phyloP scores from a whole-genome alignment of 2,329 filamentous ascomycete genomes.

The Nigrospora oryzae region DNA sequence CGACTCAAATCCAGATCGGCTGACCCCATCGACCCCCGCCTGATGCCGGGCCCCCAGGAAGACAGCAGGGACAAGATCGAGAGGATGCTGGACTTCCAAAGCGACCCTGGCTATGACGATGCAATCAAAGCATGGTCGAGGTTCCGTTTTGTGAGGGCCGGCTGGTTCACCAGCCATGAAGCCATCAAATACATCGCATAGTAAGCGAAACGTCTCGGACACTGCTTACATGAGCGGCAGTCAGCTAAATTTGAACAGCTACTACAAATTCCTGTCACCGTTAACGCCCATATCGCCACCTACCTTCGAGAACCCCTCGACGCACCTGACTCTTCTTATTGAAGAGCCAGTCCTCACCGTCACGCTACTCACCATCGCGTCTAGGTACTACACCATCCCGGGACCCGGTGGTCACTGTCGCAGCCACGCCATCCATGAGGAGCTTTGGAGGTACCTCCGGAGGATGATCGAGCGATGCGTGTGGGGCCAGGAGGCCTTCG shows the following conservation, averaged over 20 bases:
- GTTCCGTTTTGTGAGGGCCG: conserved; percentile 90
- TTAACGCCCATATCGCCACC: conserved; percentile 90
- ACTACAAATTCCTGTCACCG: conserved; percentile 84
- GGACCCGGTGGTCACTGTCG: conserved; percentile 76
- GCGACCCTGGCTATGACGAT: conserved; percentile 51
- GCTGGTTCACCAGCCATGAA: conserved; percentile 92
- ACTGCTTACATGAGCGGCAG: not conserved
- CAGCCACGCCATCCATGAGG: conserved; percentile 86
- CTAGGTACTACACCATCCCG: conserved; percentile 72
- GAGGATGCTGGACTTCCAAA: conserved; percentile 31
- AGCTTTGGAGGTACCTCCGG: conserved; percentile 87
- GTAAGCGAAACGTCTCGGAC: conserved; percentile 34
- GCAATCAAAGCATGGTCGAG: conserved; percentile 83
- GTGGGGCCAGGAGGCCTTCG: conserved; percentile 94
- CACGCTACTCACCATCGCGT: conserved; percentile 84
- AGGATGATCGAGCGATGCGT: conserved; percentile 93
- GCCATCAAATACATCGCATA: conserved; percentile 93
- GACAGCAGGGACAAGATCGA: conserved; percentile 29
- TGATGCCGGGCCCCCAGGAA: conserved; percentile 10
- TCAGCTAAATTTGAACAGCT: conserved; percentile 37
- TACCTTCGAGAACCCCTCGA: conserved; percentile 75
- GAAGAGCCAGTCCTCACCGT: conserved; percentile 92
- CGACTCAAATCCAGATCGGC: conserved; percentile 15
- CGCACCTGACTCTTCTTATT: conserved; percentile 70
- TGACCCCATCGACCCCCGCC: conserved; percentile 22